phyloP scores from a whole-genome alignment of 306 rosid genomes.

The Cotoneaster glaucophyllus region DNA sequence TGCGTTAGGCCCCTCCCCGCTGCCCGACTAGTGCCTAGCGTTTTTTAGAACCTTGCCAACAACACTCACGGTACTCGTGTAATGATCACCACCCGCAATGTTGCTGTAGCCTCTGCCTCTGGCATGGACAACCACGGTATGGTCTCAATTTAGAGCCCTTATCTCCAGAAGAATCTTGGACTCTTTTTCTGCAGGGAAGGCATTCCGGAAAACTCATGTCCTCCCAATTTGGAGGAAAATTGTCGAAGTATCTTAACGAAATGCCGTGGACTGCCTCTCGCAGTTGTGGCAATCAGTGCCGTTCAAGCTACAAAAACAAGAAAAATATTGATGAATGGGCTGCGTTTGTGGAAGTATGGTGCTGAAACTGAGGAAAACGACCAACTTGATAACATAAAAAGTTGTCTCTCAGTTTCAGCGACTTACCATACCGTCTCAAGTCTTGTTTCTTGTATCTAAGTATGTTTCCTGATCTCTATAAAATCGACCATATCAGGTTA shows the following conservation, averaged over 20 bases:
- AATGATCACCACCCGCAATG: slow-evolving; percentile 46
- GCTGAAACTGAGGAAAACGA: slow-evolving; percentile 34
- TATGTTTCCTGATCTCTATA: slow-evolving; percentile 37
- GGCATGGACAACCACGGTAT: slow-evolving; percentile 20
- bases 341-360: slow-evolving; percentile 22
- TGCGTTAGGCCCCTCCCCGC: too few species aligned
- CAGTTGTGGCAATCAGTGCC: slow-evolving; percentile 51
- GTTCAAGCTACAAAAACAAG: slow-evolving; percentile 41
- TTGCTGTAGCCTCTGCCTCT: slow-evolving; percentile 28
- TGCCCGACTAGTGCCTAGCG: too few species aligned
- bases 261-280: slow-evolving; percentile 69
- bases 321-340: slow-evolving; percentile 44
- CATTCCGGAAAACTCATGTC: slow-evolving; percentile 42
- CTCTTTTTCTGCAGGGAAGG: slow-evolving; percentile 33
- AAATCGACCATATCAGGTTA: slow-evolving; percentile 34
- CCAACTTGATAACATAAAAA: slow-evolving; percentile 35
- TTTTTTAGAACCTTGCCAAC: too few species aligned
- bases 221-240: slow-evolving; percentile 25
- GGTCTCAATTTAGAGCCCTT: slow-evolving; percentile 33
- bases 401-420: slow-evolving; percentile 50
- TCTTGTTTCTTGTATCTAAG: slow-evolving; percentile 50
- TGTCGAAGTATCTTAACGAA: slow-evolving; percentile 28
- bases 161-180: slow-evolving; percentile 36
- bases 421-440: slow-evolving; percentile 55
- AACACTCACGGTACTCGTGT: slow-evolving; percentile 39